Percentiles rank a stretch among this genome's conserved stretches.
These are phyloP conservation scores for Bacidia gigantensis DNA, from an alignment of 495 filamentous ascomycete species.

Conservation along the genomic window DNA sequence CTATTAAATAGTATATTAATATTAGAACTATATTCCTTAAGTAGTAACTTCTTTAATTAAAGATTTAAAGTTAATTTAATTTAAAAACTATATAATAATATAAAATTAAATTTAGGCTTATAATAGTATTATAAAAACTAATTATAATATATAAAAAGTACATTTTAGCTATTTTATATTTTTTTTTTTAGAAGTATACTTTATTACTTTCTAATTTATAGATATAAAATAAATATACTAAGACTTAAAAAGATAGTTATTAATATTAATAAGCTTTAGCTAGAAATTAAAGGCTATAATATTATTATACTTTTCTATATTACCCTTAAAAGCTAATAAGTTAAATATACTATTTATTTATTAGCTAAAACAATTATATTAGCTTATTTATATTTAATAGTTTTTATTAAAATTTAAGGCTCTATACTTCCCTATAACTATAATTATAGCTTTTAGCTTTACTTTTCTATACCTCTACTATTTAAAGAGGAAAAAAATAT, in stretches of 20 bases:
- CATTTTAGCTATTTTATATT: too few species aligned
- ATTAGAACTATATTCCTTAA: too few species aligned
- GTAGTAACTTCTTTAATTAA: too few species aligned
- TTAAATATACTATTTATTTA: background rate
- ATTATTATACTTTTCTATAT: background rate
- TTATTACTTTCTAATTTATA: too few species aligned
- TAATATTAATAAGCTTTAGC: background rate
- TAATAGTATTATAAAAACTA: too few species aligned
- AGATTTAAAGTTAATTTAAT: too few species aligned
- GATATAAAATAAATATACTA: background rate
- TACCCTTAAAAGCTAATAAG: background rate
- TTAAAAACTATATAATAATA: too few species aligned
- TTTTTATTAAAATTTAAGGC: background rate
- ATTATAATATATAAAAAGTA: too few species aligned
- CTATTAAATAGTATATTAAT: too few species aligned
- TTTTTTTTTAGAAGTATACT: too few species aligned
- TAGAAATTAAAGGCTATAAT: background rate
- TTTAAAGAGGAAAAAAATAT: background rate
- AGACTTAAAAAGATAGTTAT: background rate
- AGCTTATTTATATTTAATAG: background rate
- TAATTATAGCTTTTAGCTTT: conserved; percentile 3
- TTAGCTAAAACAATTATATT: background rate
- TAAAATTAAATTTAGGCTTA: too few species aligned
- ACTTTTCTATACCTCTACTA: background rate
- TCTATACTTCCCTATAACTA: background rate